These are phyloP conservation scores for Colletotrichum neosansevieriae DNA, from an alignment of 2,329 filamentous ascomycete species.

Conservation along the genomic window DNA sequence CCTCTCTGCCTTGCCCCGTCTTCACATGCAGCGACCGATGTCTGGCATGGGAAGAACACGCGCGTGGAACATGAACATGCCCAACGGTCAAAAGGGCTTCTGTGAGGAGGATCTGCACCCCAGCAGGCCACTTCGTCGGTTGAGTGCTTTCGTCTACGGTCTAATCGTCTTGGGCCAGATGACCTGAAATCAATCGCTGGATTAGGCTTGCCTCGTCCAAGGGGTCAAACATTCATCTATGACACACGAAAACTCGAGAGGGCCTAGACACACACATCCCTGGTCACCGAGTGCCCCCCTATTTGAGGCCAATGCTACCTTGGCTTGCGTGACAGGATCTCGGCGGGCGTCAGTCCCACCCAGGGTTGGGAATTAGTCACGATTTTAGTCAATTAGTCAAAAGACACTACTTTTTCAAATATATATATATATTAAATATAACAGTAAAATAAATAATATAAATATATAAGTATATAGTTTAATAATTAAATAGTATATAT, in stretches of 20 bases:
- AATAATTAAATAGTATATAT: too few relatives aligned
- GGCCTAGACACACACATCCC: background rate
- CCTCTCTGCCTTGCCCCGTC: background rate
- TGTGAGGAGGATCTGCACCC: background rate
- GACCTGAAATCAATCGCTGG: too few relatives aligned
- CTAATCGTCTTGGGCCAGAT: too few relatives aligned
- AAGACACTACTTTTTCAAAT: too few relatives aligned
- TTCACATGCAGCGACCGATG: constrained; percentile 2
- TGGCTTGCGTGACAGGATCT: background rate
- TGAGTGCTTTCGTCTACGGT: too few relatives aligned
- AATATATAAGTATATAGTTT: too few relatives aligned
- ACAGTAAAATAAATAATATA: too few relatives aligned
- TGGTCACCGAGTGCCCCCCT: background rate
- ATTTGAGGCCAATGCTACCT: background rate
- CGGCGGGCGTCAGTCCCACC: background rate
- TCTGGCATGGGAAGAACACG: background rate
- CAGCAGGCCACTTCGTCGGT: too few relatives aligned
- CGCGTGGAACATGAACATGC: background rate
- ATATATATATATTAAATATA: too few relatives aligned
- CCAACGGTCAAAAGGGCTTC: background rate
- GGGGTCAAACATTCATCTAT: background rate
- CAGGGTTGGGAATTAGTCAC: too few relatives aligned
- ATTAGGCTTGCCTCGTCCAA: background rate
- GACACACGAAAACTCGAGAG: too few relatives aligned
- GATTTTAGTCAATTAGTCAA: too few relatives aligned